Percentiles rank a stretch among this genome's conserved stretches.
Conservation (phyloP, 306 rosid genomes). For the Heteromeles arbutifolia region DNA sequence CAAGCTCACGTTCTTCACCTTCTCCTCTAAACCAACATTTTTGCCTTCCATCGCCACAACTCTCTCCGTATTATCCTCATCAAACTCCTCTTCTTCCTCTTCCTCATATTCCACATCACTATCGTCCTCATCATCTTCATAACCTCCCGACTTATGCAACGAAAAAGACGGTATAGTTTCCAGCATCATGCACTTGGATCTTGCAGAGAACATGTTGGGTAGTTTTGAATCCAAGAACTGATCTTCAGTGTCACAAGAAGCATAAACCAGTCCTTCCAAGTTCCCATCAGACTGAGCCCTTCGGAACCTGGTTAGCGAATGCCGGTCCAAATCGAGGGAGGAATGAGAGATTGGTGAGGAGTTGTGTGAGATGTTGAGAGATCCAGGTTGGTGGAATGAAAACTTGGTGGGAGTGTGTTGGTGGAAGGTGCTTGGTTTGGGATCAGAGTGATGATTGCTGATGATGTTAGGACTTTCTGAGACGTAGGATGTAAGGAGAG, state of each 20-base stretch:
- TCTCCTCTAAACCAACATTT: slow-evolving; percentile 9
- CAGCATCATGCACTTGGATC: slow-evolving; percentile 26
- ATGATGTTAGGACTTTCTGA: slow-evolving; percentile 30
- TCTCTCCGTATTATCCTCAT: slow-evolving; percentile 15
- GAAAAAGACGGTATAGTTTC: slow-evolving; percentile 61
- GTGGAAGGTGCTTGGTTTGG: slow-evolving; percentile 28
- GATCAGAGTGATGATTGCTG: slow-evolving; percentile 28
- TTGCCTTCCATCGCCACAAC: slow-evolving; percentile 8
- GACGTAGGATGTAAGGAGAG: slow-evolving; percentile 48
- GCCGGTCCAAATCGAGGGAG: slow-evolving; percentile 36
- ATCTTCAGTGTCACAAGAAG: slow-evolving; percentile 35
- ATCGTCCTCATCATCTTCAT: slow-evolving; percentile 33
- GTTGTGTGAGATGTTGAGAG: slow-evolving; percentile 33
- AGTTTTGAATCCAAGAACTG: slow-evolving; percentile 5
- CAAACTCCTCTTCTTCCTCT: slow-evolving; percentile 13
- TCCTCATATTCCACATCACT: slow-evolving; percentile 31
- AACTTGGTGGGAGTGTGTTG: slow-evolving; percentile 23
- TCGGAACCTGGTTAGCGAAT: slow-evolving; percentile 39
- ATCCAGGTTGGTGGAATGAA: slow-evolving; percentile 31
- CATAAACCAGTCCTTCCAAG: slow-evolving; percentile 46
- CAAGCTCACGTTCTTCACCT: slow-evolving; percentile 16
- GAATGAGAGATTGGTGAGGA: slow-evolving; percentile 72
- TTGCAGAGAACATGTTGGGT: slow-evolving; percentile 18
- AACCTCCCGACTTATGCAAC: slow-evolving; percentile 9
- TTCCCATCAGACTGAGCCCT: slow-evolving; percentile 86